Evolutionary conservation across 2,329 filamentous ascomycete genomes (phyloP).

Genomic region (Ceratocystis diversiconidia): DNA sequence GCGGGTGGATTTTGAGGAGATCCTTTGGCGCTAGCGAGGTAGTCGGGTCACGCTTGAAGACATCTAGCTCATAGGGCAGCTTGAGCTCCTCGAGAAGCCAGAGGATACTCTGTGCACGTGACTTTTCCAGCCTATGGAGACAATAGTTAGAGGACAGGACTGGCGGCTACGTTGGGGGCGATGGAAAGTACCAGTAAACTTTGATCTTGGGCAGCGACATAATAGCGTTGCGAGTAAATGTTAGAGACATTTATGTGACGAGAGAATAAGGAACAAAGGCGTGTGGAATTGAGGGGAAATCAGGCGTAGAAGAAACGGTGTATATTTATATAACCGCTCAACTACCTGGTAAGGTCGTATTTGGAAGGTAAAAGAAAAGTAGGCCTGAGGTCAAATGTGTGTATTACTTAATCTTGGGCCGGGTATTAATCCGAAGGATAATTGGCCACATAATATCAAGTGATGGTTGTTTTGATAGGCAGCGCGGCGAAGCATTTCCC

Average conservation of each 20-base stretch:
- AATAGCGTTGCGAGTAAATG: neutral
- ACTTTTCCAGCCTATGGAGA: conserved; percentile 57
- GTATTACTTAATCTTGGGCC: neutral
- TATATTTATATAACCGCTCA: neutral
- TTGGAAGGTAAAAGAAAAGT: neutral
- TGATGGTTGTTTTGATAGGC: neutral
- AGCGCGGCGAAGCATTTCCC: neutral
- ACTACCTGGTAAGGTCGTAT: neutral
- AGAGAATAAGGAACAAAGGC: neutral
- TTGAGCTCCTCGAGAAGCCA: conserved; percentile 78
- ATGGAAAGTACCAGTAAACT: conserved; percentile 24
- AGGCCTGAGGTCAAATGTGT: neutral
- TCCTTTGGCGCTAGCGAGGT: conserved; percentile 59
- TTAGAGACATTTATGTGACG: conserved; percentile 1
- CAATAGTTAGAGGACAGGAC: neutral
- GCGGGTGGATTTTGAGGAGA: conserved; percentile 62
- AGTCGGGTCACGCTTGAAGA: conserved; percentile 53
- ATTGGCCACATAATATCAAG: neutral
- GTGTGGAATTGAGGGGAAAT: neutral
- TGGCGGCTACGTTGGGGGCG: neutral
- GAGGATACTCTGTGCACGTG: conserved; percentile 66
- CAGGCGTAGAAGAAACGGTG: neutral
- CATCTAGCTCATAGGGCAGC: conserved; percentile 63
- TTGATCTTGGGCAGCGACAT: conserved; percentile 34
- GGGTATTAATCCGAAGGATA: neutral